Percentiles rank a stretch among this genome's conserved stretches.
These are phyloP conservation scores for Tetrahymena elliotti DNA, from an alignment of 73 alveolate species.

Conservation along the genomic window DNA sequence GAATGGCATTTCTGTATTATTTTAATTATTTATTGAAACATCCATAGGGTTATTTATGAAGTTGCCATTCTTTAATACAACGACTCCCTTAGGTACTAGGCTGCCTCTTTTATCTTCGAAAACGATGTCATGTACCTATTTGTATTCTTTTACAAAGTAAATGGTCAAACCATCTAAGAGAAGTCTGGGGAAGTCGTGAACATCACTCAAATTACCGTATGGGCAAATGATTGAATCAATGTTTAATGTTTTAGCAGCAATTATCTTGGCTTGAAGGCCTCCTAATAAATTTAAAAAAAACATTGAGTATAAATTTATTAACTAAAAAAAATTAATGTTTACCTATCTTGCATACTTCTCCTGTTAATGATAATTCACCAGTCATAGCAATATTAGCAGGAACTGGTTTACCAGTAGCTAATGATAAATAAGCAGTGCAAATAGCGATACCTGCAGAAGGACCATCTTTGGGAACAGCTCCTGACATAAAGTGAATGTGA, in stretches of 20 bases:
- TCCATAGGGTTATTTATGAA: neutral
- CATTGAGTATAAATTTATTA: neutral
- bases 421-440: slow-evolving; percentile 56
- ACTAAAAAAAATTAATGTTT: too few species aligned
- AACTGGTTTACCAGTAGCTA: slow-evolving; percentile 48
- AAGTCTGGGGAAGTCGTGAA: slow-evolving; percentile 9
- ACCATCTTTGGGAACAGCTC: slow-evolving; percentile 83
- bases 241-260: slow-evolving; percentile 32
- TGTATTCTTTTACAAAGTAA: slow-evolving; percentile 20
- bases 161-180: slow-evolving; percentile 26
- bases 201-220: slow-evolving; percentile 25
- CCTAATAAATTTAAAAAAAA: neutral
- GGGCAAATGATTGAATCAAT: slow-evolving; percentile 15
- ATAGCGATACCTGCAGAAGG: slow-evolving; percentile 78
- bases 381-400: slow-evolving; percentile 63
- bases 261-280: slow-evolving; percentile 19
- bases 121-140: slow-evolving; percentile 7
- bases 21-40: neutral
- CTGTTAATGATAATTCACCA: slow-evolving; percentile 71
- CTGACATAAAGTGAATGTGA: slow-evolving; percentile 70
- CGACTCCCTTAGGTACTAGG: neutral
- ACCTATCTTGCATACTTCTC: slow-evolving; percentile 71
- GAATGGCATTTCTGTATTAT: neutral
- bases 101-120: slow-evolving; percentile 10
- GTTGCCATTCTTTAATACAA: neutral